Evolutionary conservation across 192 early-diverging fungal genomes (phyloP), one percentile per base, ranked within the genome.

Genomic region (Entophlyctis luteolus): DNA sequence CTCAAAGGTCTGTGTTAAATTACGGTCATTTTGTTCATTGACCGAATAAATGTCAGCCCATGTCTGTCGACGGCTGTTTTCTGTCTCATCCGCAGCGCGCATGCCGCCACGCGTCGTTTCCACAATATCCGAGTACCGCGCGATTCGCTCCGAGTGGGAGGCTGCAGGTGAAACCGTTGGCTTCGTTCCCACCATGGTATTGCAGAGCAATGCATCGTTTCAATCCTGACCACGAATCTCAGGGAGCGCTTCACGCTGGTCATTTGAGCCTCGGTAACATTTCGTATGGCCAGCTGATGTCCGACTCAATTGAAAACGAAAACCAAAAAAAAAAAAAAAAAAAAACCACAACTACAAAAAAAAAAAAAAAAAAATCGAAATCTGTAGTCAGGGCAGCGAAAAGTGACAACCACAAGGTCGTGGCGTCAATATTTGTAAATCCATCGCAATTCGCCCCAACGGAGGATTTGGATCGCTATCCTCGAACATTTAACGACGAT

Each of bases 391-490:
- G 70, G 22, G 56, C 59, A 6, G 93, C 90, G 0, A 75, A 79
- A 18, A 20, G 75, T 46, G 55, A 80, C 20, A 91, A 88, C 72
- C 86, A 90, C 48, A 50, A 74, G 27, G 89, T 93, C 1, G 87
- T 91, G 0, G 78, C 92, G 22, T 88, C 87, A 58, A 93, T 99
- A 59, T 99, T 98, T 78, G 96, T 99, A 34, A 98, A 98, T 70
- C 96, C 96, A n/a, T 90, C 96, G 4, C 96, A 98, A 70, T 98
- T 98, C 70, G 94, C 94, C 3, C 96, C 95, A 0, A 87, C 88
- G 57, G 96, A 98, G 75, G 96, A 98, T 73, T 80, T 96, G 27
- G 85, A 80, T 53, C 80, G 83, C 48, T 98, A 98, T 73, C 96
- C 96, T 35, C 88, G 94, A 23, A 94, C 92, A 0, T 74, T 94